A percentile compares a stretch with the other conserved stretches of the same genome.
These are phyloP conservation scores for Globisporangium acanthophoron DNA, from an alignment of 352 stramenopile genomes.

Conservation along the genomic window DNA sequence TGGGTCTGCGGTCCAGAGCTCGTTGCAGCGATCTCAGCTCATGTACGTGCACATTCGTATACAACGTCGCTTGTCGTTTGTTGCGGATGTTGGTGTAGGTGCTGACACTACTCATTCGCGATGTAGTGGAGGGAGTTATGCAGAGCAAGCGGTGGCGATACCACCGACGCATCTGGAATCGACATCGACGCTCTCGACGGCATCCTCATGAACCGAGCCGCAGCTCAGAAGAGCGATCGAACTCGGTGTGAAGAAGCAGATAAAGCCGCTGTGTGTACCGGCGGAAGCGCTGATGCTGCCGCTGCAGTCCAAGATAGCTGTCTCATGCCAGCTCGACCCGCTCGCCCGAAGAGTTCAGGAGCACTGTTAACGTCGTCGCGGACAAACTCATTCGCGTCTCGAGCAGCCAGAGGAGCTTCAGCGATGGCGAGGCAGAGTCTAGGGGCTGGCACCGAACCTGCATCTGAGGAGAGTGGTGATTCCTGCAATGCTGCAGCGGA, in stretches of 20 bases:
- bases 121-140: slow-evolving; percentile 35
- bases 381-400: slow-evolving; percentile 4
- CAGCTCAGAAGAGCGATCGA: background rate
- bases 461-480: background rate
- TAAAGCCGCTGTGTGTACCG: background rate
- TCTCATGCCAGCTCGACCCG: slow-evolving; percentile 10
- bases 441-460: background rate
- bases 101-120: background rate
- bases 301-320: background rate
- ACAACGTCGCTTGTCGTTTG: background rate
- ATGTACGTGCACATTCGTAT: slow-evolving; percentile 28
- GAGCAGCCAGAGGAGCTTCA: slow-evolving; percentile 13
- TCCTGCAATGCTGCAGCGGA: background rate
- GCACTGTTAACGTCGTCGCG: slow-evolving; percentile 15
- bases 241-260: background rate
- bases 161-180: slow-evolving; percentile 18
- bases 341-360: slow-evolving; percentile 26
- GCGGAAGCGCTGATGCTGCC: background rate
- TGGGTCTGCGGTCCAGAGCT: slow-evolving; percentile 32
- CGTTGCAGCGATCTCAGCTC: slow-evolving; percentile 24
- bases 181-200: slow-evolving; percentile 60
- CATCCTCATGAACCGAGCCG: slow-evolving; percentile 23
- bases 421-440: background rate
- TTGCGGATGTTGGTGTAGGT: background rate
- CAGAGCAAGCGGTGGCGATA: slow-evolving; percentile 13